Base-by-base conservation (phyloP, 345 rosid genomes). In the Cardamine occulta region DNA sequence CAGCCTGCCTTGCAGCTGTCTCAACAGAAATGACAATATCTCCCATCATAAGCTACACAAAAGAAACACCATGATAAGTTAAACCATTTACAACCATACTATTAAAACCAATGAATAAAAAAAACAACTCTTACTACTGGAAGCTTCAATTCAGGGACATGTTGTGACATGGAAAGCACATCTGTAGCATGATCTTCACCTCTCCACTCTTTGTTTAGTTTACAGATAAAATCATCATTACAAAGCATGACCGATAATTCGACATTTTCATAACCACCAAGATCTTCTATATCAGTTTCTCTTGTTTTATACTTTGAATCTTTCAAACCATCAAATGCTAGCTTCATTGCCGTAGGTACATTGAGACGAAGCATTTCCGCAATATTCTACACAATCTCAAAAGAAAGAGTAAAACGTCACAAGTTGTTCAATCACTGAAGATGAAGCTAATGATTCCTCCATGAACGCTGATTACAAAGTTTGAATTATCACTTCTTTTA, bases 151-250 rank as follows among this genome's bases (percentile, higher is more conserved):
- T 74, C 88, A 58, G 94, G 93, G 63, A 87, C 70, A 69, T 95
- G 98, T 49, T 85, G 89, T 6, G 96, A 95, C 97, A 92, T 90
- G 21, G 98, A 95, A 57, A 95, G 96, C 74, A 95, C 99, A 86
- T 95, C 98, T 0, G 99, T 90, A 23, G 98, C 86, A 78, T 84
- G 93, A 75, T 95, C 97, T 86, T 95, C 97, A 42, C 80, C 96
- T 73, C 97, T 90, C 98, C 98, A 92, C 76, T 95, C 98, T 75
- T 89, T 87, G 52, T 92, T 95, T 17, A 95, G 97, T 81, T 95
- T 84, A 31, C 83, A 78, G 26, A 92, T 95, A 72, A 95, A 92
- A 4, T 88, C 89, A 60, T 95, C 91, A 49, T 92, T 89, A 68
- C 98, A 92, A 61, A 95, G 94, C 51, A 95, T 86, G 4, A 90